phyloP scores from a whole-genome alignment of 345 rosid genomes.

The Mercurialis annua region DNA sequence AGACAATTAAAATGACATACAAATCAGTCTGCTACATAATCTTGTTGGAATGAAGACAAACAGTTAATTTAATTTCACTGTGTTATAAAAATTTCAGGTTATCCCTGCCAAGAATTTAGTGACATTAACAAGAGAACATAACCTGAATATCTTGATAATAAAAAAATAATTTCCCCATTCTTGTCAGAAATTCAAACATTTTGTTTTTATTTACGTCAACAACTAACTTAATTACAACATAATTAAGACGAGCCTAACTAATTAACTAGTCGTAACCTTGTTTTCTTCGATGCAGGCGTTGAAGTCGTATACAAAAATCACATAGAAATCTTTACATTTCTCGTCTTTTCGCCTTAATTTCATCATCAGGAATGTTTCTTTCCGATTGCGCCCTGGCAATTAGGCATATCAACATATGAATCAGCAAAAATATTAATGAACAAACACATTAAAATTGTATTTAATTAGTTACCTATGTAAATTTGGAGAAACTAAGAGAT shows the following conservation, averaged over 20 bases:
- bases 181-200: neutral
- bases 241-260: neutral
- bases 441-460: neutral
- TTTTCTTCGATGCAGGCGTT: too few relatives aligned
- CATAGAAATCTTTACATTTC: slow-evolving; percentile 9
- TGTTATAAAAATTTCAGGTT: neutral
- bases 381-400: slow-evolving; percentile 20
- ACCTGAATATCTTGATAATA: too few relatives aligned
- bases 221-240: neutral
- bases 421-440: neutral
- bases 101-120: neutral
- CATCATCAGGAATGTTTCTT: neutral
- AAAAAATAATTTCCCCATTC: neutral
- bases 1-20: neutral
- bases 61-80: neutral
- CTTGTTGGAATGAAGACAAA: neutral
- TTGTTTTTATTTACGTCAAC: neutral
- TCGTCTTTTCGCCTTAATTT: slow-evolving; percentile 17
- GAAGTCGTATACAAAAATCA: neutral
- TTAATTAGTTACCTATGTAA: slow-evolving; percentile 22
- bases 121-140: too few relatives aligned
- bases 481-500: slow-evolving; percentile 15
- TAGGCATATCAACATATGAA: slow-evolving; percentile 7
- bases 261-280: too few relatives aligned
- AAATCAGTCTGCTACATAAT: neutral